These are phyloP conservation scores for Boletus smithii DNA, from an alignment of 1,284 basidiomycete species.

Conservation along the genomic window DNA sequence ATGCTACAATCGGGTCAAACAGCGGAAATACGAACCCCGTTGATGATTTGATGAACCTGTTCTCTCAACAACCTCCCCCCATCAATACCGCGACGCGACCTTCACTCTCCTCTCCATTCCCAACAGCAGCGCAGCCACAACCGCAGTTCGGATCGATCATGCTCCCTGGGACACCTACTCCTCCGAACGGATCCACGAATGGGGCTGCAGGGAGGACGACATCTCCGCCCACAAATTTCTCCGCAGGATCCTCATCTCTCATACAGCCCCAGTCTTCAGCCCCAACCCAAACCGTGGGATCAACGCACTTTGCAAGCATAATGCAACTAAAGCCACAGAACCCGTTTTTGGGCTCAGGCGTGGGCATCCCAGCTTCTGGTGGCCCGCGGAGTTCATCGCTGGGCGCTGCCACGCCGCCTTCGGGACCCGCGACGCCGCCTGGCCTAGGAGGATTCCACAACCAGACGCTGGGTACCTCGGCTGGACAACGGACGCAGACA, in stretches of 20 bases:
- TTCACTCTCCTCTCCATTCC: conserved; percentile 17
- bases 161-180: conserved; percentile 47
- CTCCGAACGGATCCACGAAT: conserved; percentile 19
- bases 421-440: conserved; percentile 17
- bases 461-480: conserved; percentile 5
- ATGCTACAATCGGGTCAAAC: conserved; percentile 8
- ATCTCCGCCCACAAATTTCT: conserved; percentile 18
- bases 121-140: conserved; percentile 15
- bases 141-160: conserved; percentile 47
- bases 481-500: conserved; percentile 20
- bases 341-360: conserved; percentile 16
- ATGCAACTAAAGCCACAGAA: conserved; percentile 20
- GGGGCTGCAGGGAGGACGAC: conserved; percentile 16
- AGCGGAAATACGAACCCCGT: conserved; percentile 27
- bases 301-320: conserved; percentile 13
- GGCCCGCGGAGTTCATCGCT: conserved; percentile 16
- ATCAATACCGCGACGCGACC: conserved; percentile 27
- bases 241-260: conserved; percentile 8
- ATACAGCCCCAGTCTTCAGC: conserved; percentile 9
- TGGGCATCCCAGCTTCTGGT: conserved; percentile 7
- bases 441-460: conserved; percentile 17
- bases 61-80: conserved; percentile 36
- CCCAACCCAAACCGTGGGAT: conserved; percentile 4
- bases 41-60: conserved; percentile 62
- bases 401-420: conserved; percentile 13